Base-by-base conservation (phyloP, 2,329 filamentous ascomycete genomes). In the Camptophora hylomeconis region DNA sequence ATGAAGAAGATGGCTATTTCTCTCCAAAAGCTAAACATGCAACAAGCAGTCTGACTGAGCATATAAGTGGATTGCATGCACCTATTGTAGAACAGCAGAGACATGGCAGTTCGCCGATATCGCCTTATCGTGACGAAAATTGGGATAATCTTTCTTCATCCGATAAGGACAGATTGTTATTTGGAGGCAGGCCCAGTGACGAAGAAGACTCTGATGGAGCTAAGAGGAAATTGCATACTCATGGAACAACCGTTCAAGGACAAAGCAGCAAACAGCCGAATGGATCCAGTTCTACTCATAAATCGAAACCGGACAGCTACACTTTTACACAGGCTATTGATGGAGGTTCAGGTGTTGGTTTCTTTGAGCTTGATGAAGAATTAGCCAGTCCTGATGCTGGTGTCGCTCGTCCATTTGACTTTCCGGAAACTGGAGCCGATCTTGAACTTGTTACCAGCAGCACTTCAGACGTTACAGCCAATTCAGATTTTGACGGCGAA, bases 291-390 rank as follows among this genome's bases (percentile, higher is more conserved):
- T n/a, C n/a, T n/a, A n/a, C n/a, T n/a, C n/a, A n/a, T n/a, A n/a
- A n/a, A n/a, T n/a, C n/a, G n/a, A n/a, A n/a, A n/a, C n/a, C n/a
- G n/a, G n/a, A n/a, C n/a, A n/a, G n/a, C n/a, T n/a, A n/a, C 11
- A 10, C 22, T 15, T 24, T 44, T 1, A 19, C 21, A 10, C 25
- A 27, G 12, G 24, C 34, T 2, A 29, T 33, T 8, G 34, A 38
- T 10, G 39, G 35, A 6, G 38, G 36, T 10, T 35, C 31, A 12
- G 38, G 38, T 11, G 36, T 42, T 9, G 41, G 41, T 5, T 44
- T 44, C 20, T 44, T 44, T 24, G 41, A 44, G 24, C 36, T 44
- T 7, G 41, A 44, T 22, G 41, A 44, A 32, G 41, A 44, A 31
- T 28, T 44, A 10, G 29, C 33, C 7, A 40, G 32, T 26, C 39